Base-by-base conservation (phyloP, 2,329 filamentous ascomycete genomes). In the Aspergillus phoenicis region DNA sequence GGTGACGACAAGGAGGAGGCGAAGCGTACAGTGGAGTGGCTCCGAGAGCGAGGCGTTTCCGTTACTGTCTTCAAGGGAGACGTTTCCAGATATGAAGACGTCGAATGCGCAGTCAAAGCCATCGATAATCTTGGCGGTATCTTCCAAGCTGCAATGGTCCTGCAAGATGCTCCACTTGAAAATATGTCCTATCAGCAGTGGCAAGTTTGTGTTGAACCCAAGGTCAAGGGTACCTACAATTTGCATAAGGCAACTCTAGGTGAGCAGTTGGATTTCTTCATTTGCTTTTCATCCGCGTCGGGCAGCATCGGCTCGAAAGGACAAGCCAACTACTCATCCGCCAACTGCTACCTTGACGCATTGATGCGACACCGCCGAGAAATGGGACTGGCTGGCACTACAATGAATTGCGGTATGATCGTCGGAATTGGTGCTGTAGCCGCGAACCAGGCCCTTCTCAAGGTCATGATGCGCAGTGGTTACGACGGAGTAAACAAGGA, bases 291-390 rank as follows among this genome's bases (percentile, higher is more conserved):
- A 4, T 62, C 60, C 4, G 36, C 51, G 2, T 51, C 49, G 2
- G 51, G 17, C 2, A 24, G 49, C 13, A 20, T 52, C 8, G 60
- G 60, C 5, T 45, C 30, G 39, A 28, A 24, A n/a, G 56, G 51
- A 5, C 56, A 62, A 33, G 41, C 33, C 20, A 59, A 51, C 36
- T 62, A 62, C 45, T 39, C 56, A 4, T 56, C 60, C 7, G 56
- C 45, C 15, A 61, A 61, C 22, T 30, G 22, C 5, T 60, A 54
- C 39, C 24, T 59, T 8, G 43, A 59, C n/a, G 39, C 49, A 4
- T 41, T 59, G 7, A 45, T 33, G 8, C 33, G 33, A 28, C 17
- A 49, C 10, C 57, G 57, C n/a, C 57, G 57, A 20, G 24, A 47
- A 15, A 17, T 20, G n/a, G 57, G 57, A 3, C 24, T 59, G 1